A percentile compares a stretch with the other conserved stretches of the same genome.
Evolutionary conservation across 257 asterid genomes (phyloP).

Genomic region (Capsicum chinense): DNA sequence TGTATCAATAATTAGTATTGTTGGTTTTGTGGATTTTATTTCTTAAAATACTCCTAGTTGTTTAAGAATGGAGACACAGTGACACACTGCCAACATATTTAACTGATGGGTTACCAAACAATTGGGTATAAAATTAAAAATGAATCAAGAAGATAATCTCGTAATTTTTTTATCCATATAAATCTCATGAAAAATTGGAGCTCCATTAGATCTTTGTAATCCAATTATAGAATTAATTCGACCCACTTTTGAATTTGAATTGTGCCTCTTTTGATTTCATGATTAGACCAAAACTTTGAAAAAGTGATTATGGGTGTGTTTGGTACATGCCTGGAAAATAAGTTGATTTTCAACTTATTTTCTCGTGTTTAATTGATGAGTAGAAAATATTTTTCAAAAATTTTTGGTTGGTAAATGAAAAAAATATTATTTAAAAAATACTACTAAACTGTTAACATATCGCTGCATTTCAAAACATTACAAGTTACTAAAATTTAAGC

Average conservation of each 20-base stretch:
- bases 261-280: not conserved
- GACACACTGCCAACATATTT: slow-evolving; percentile 11
- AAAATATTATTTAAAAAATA: too few species aligned
- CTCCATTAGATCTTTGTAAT: not conserved
- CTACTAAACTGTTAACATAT: too few species aligned
- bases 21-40: too few species aligned
- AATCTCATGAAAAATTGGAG: slow-evolving; percentile 4
- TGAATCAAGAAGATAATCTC: not conserved
- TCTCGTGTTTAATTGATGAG: too few species aligned
- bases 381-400: too few species aligned
- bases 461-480: too few species aligned
- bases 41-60: too few species aligned
- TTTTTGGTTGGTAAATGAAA: too few species aligned
- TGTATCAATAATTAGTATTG: not conserved
- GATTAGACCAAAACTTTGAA: not conserved
- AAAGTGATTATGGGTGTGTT: not conserved
- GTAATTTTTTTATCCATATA: not conserved
- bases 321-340: too few species aligned
- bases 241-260: not conserved
- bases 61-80: not conserved
- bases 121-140: not conserved
- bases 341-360: too few species aligned
- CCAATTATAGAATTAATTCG: not conserved
- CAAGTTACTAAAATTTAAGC: too few species aligned
- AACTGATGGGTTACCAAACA: slow-evolving; percentile 15